phyloP scores from a whole-genome alignment of 2,329 filamentous ascomycete genomes.

The Thielaviopsis punctulata region DNA sequence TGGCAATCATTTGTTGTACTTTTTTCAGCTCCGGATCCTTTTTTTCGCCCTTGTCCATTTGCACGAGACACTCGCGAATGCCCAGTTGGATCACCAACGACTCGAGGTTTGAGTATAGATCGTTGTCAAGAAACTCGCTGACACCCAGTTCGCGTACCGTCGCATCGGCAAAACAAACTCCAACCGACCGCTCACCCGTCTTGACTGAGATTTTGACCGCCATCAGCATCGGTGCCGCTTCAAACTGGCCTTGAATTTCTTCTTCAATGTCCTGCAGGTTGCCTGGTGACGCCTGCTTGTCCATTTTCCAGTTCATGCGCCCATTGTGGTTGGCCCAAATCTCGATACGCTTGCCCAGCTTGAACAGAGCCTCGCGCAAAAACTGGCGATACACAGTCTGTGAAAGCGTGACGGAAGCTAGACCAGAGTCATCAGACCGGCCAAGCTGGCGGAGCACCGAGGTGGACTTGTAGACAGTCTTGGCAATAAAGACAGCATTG shows the following conservation, averaged over 20 bases:
- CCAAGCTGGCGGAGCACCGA: slow-evolving; percentile 86
- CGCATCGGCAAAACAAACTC: slow-evolving; percentile 94
- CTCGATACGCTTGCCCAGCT: slow-evolving; percentile 77
- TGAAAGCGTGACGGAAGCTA: slow-evolving; percentile 90
- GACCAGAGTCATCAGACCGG: slow-evolving; percentile 61
- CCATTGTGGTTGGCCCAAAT: slow-evolving; percentile 64
- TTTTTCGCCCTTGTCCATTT: slow-evolving; percentile 70
- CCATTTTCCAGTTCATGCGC: slow-evolving; percentile 80
- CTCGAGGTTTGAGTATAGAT: slow-evolving; percentile 95
- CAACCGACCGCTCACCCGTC: slow-evolving; percentile 68
- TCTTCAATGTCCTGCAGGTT: slow-evolving; percentile 96
- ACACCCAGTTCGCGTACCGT: slow-evolving; percentile 90
- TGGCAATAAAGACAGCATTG: slow-evolving; percentile 69
- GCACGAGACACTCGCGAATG: slow-evolving; percentile 83
- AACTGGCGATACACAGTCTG: slow-evolving; percentile 92
- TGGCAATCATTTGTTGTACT: slow-evolving; percentile 74
- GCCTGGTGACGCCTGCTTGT: slow-evolving; percentile 83
- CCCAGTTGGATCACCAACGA: slow-evolving; percentile 90
- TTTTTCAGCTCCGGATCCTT: slow-evolving; percentile 70
- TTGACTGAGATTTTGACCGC: slow-evolving; percentile 88
- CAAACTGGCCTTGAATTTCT: slow-evolving; percentile 71
- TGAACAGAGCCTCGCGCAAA: slow-evolving; percentile 81
- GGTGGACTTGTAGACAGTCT: slow-evolving; percentile 88
- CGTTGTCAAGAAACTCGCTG: slow-evolving; percentile 97
- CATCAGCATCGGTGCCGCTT: slow-evolving; percentile 83